Evolutionary conservation across 2,329 filamentous ascomycete species (phyloP).

Genomic region (Neophaeococcomyces mojaviensis): DNA sequence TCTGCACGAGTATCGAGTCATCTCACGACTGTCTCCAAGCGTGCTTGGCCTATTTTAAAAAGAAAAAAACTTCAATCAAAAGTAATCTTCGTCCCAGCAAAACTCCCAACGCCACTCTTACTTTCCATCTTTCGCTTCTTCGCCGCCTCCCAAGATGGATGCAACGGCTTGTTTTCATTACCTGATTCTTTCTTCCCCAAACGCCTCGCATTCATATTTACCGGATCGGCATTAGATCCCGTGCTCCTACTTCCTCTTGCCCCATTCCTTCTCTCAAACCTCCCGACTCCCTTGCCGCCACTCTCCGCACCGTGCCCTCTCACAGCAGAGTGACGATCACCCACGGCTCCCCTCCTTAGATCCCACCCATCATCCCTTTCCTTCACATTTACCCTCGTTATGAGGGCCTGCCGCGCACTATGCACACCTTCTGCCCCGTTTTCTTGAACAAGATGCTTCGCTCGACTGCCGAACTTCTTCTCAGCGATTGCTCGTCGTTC

Average conservation of each 20-base stretch:
- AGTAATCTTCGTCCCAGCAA: conserved; percentile 54
- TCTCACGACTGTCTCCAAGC: too few relatives aligned
- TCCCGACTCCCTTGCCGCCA: conserved; percentile 12
- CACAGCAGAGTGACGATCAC: neutral
- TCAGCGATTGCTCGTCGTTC: conserved; percentile 55
- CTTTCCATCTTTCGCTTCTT: conserved; percentile 51
- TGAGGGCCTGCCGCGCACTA: conserved; percentile 4
- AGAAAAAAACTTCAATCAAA: conserved; percentile 33
- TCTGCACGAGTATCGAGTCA: too few relatives aligned
- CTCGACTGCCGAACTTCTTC: conserved; percentile 52
- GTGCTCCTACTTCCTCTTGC: conserved; percentile 1
- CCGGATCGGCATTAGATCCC: conserved; percentile 20
- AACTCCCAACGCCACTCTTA: conserved; percentile 41
- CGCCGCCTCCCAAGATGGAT: conserved; percentile 60
- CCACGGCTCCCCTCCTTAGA: conserved; percentile 48
- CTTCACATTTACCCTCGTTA: conserved; percentile 11
- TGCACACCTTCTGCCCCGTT: conserved; percentile 19
- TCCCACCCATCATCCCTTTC: conserved; percentile 51
- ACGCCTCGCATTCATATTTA: neutral
- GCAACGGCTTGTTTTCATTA: conserved; percentile 46
- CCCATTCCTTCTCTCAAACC: conserved; percentile 9
- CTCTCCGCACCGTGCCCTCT: conserved; percentile 17
- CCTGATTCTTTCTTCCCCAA: neutral
- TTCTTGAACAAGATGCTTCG: conserved; percentile 48
- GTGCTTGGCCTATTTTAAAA: too few relatives aligned